These are phyloP conservation scores for Trametes cinnabarina DNA, from an alignment of 768 basidiomycete species.

Conservation along the genomic window DNA sequence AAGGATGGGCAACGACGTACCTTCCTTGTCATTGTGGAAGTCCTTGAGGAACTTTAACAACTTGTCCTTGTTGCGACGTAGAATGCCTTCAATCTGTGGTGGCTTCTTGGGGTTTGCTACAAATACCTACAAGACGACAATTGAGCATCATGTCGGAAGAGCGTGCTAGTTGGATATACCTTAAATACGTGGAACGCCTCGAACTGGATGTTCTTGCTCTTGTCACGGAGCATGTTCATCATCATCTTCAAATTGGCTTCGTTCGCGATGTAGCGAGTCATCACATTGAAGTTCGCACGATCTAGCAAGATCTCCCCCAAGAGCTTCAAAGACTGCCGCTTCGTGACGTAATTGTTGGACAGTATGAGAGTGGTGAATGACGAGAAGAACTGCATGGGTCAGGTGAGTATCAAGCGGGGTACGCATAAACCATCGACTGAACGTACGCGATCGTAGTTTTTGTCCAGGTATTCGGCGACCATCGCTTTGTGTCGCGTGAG, in stretches of 20 bases:
- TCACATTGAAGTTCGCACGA: slow-evolving; percentile 96
- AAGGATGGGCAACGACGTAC: slow-evolving; percentile 38
- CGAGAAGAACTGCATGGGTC: slow-evolving; percentile 75
- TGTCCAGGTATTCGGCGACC: slow-evolving; percentile 96
- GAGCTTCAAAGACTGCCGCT: slow-evolving; percentile 96
- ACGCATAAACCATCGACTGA: not conserved
- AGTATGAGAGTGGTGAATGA: slow-evolving; percentile 92
- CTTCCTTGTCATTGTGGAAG: slow-evolving; percentile 99
- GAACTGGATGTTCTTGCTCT: slow-evolving; percentile 99
- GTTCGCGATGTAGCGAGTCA: slow-evolving; percentile 95
- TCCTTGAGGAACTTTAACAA: slow-evolving; percentile 82
- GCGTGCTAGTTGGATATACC: slow-evolving; percentile 41
- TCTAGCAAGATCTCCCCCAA: slow-evolving; percentile 97
- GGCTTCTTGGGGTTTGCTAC: slow-evolving; percentile 99
- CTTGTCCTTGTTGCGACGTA: slow-evolving; percentile 93
- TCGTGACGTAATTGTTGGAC: slow-evolving; percentile 98
- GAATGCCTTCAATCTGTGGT: slow-evolving; percentile 86
- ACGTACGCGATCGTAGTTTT: slow-evolving; percentile 91
- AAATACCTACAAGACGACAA: slow-evolving; percentile 64
- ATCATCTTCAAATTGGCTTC: slow-evolving; percentile 99
- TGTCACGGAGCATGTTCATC: slow-evolving; percentile 98
- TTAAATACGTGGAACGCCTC: slow-evolving; percentile 99
- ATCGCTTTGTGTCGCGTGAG: slow-evolving; percentile 96
- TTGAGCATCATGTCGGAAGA: not conserved
- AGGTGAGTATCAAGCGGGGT: not conserved